Evolutionary conservation across 805 yeast species (phyloP), one percentile per base, ranked within the genome.

Genomic region (Kodamaea lidongshanica): DNA sequence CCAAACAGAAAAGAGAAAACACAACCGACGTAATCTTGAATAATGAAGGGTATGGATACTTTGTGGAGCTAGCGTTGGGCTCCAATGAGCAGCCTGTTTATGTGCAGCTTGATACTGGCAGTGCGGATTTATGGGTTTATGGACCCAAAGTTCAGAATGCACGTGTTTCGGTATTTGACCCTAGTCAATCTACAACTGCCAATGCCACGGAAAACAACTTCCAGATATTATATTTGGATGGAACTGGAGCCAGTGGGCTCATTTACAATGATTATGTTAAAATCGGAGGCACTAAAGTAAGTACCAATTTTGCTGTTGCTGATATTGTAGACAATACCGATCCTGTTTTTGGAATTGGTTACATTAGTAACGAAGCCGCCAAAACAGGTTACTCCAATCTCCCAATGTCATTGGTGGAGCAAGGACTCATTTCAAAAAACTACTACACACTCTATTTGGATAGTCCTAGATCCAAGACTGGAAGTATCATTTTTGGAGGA

Each of bases 401-500:
- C 36, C 95, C 95, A 0, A 41, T 64, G 32, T 68, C 70, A 37
- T 54, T 85, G 62, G 75, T 66, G 30, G 48, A 58, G 19, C 70
- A 71, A 33, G 88, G 87, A 0, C 44, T 70, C 22, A 81, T 76
- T 37, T 44, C 65, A 24, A 64, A 67, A 26, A 62, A 65, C 23
- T 71, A 71, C 2, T 83, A 79, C 50, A 80, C 92, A 0, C 58
- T 83, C 32, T 80, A 61, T 44, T 61, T 83, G 51, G 70, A 77
- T 43, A 30, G 31, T 6, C 25, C 26, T 4, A 12, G 25, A 7
- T 57, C 72, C 0, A 23, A 42, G 5, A 36, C 59, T 1, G 88
- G 86, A 4, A 54, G 65, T n/a, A 60, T 81, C 14, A 50, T 81
- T 25, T 82, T 82, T 58, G 89, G 92, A 29, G 92, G 79, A 17